Base-by-base conservation (phyloP, 768 basidiomycete genomes). In the Cystobasidium onofrii region DNA sequence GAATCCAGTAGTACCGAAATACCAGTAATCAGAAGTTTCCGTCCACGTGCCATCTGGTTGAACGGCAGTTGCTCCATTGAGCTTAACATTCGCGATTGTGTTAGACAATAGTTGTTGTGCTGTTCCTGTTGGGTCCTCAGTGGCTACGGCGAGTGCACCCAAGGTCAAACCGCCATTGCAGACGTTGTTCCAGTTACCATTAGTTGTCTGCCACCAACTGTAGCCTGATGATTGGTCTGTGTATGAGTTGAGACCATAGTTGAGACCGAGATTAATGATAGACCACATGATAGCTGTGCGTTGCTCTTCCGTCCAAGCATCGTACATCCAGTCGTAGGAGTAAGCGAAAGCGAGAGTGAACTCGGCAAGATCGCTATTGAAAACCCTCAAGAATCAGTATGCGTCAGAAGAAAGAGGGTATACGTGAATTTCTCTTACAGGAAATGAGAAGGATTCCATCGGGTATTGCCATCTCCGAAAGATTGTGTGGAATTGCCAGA, bases 261-360 rank as follows among this genome's bases (percentile, higher is more conserved):
- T 44, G 34, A 99, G 86, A 70, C 92, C 96, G 77, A 89, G 88
- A 75, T 84, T 83, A 81, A 92, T 85, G 83, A 98, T 86, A 18
- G 87, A 88, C 76, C 80, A 83, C 78, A 86, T 84, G 76, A 99
- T 90, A 62, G 83, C 83, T 25, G 80, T 81, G 80, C 88, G 88
- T 81, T 94, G 92, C 0, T 86, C 85, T 39, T 85, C 82, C 17
- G 86, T 86, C 90, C 89, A 95, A 64, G 85, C 83, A 67, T 92
- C 89, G 81, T 97, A 89, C 36, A 98, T 79, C 96, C 96, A 99
- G 80, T 99, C 96, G 78, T 98, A 99, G 0, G 89, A 95, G 34
- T 72, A 65, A 75, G 86, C 96, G 78, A 88, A 98, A 2, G 91
- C 93, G 27, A 89, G 87, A 4, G 57, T 60, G 33, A 60, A 60